Evolutionary conservation across 2,329 filamentous ascomycete genomes (phyloP), one percentile per base, ranked within the genome.

Genomic region (Zymoseptoria tritici): DNA sequence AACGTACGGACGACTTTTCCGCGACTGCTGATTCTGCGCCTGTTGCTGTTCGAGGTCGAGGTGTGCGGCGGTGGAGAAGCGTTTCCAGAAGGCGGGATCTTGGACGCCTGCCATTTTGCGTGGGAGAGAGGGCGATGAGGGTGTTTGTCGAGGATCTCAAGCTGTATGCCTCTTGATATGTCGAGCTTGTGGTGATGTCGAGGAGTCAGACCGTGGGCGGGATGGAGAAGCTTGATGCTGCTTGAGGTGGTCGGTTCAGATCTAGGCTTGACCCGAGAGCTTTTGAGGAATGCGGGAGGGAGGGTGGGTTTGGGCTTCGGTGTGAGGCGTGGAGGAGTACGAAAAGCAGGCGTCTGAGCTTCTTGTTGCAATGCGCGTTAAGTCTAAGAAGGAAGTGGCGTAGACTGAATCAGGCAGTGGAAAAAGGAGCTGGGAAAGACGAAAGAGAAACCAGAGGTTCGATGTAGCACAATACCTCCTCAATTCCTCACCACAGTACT

Each of bases 41-140:
- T 7, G 54, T 22, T 22, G 49, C 31, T 29, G 49, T 57, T 52
- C 58, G 60, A 49, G 11, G 22, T 55, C 29, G 61, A 58, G 64
- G 68, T 84, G 83, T 1, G 84, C 80, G 46, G 83, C 83, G 55
- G 76, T 71, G 60, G 80, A 83, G 75, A 85, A 85, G 66, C 83
- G 80, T 58, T 79, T 78, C 83, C 83, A 85, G 73, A 85, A 85
- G 54, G 76, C 77, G 22, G 82, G 82, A 67, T 85, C 83, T 62
- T 78, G 79, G 60, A 81, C 76, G 52, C 76, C 74, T n/a, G 77
- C 76, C 80, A 81, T 81, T 60, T 26, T 57, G 50, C 50, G 50
- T 56, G 50, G 24, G 54, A 54, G 31, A 9, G 36, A 16, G 36
- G 16, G 36, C 21, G 4, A 22, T 4, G n/a, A n/a, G n/a, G n/a